Base-by-base conservation (phyloP, 108 stramenopile genomes). In the Nitzschia palea region DNA sequence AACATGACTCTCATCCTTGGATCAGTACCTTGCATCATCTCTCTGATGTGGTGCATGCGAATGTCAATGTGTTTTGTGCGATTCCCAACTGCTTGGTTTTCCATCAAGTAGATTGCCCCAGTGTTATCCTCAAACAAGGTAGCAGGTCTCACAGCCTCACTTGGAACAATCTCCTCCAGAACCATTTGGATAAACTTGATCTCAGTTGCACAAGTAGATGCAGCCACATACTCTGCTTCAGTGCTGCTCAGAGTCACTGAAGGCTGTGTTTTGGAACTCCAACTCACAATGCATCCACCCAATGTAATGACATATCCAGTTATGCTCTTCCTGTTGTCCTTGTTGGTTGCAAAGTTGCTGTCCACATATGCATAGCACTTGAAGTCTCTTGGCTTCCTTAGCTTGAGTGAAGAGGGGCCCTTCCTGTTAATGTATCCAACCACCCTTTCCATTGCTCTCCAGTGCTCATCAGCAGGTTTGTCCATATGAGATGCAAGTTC, bases 71-170 rank as follows among this genome's bases (percentile, higher is more conserved):
- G 66, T 9, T 42, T 33, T 4, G 66, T 56, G 3, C 66, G 28
- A 4, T 31, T 4, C 3, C 20, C 8, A 32, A 29, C 28, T 20
- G 54, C 5, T 37, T 5, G 5, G 35, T 67, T 67, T 17, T 54
- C 29, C 4, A 33, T 55, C 54, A 67, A 34, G 44, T 28, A 67
- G 44, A 67, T 56, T 8, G 55, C 54, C 14, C 66, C 66, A 15
- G n/a, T 18, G 55, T 67, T 56, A 26, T 67, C 66, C 6, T 8
- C 52, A 3, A 15, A 33, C 33, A 56, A 10, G 15, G 17, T 20
- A 6, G 17, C 20, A 14, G 64, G 64, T 3, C 5, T 5, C 9
- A 42, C 4, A n/a, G 22, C n/a, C 8, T 14, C 18, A 34, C 33
- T 18, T 10, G 4, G 4, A 67, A 22, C 6, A 56, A 56, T 33